phyloP scores from a whole-genome alignment of 1,284 basidiomycete species.

The Trichosporon sp. region DNA sequence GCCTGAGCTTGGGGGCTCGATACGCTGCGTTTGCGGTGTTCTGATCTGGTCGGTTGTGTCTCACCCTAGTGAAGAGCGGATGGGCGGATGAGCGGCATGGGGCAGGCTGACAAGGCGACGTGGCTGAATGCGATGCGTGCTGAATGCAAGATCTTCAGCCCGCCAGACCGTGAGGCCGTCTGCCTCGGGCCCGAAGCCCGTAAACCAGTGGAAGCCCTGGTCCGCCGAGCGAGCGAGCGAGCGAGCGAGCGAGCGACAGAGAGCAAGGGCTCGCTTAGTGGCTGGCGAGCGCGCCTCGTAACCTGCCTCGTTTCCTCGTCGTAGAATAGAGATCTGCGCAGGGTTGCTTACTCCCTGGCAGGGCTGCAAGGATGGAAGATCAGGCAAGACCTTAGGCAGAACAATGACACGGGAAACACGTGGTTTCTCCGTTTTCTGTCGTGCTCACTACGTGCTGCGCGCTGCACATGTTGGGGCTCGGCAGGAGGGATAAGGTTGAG shows the following conservation, averaged over 20 bases:
- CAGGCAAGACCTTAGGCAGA: background rate
- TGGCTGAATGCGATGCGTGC: background rate
- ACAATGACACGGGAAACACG: background rate
- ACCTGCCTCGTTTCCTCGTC: too few relatives aligned
- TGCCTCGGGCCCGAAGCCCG: conserved; percentile 1
- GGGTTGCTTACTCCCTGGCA: too few relatives aligned
- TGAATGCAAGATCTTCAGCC: conserved; percentile 7
- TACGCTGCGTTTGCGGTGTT: background rate
- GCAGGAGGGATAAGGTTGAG: background rate
- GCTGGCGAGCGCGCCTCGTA: background rate
- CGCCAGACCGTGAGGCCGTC: background rate
- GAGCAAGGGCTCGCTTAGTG: conserved; percentile 1
- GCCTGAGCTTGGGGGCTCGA: background rate
- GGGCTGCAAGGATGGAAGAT: background rate
- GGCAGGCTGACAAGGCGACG: background rate
- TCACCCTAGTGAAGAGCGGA: background rate
- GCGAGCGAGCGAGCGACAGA: background rate
- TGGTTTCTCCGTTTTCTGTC: background rate
- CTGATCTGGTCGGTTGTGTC: background rate
- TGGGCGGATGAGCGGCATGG: background rate
- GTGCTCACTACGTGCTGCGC: background rate
- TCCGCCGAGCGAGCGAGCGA: background rate
- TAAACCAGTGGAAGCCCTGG: too few relatives aligned
- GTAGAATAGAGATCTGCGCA: background rate
- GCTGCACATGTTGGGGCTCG: background rate